Conservation (phyloP, 495 filamentous ascomycete species). For the Tuber calosporum region DNA sequence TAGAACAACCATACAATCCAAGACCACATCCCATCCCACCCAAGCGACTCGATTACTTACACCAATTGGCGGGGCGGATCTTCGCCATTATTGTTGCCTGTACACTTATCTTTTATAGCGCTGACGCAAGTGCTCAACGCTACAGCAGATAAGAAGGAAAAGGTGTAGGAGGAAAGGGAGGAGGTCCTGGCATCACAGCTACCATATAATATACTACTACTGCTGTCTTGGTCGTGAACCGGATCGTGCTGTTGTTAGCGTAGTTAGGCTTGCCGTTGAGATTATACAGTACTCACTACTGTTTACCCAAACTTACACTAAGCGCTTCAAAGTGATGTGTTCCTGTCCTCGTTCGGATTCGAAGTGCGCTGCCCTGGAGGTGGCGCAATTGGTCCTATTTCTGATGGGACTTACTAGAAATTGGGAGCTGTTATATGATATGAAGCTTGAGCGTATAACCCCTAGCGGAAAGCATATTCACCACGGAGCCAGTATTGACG, state of each 20-base stretch:
- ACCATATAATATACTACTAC: conserved; percentile 23
- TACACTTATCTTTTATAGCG: conserved; percentile 7
- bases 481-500: background rate
- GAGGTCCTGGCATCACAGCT: no score
- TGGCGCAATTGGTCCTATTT: background rate
- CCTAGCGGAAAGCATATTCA: background rate
- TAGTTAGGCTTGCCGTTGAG: background rate
- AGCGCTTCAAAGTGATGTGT: background rate
- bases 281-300: no score
- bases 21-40: background rate
- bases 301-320: no score
- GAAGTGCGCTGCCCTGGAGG: background rate
- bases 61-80: conserved; percentile 8
- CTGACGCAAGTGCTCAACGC: conserved; percentile 17
- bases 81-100: conserved; percentile 6
- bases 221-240: conserved; percentile 17
- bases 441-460: background rate
- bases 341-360: background rate
- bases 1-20: conserved; percentile 12
- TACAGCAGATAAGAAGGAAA: conserved; percentile 15
- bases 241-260: no score
- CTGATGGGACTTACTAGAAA: background rate
- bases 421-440: background rate
- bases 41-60: conserved; percentile 8
- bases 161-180: no score